Evolutionary conservation across 441 rosid genomes (phyloP).

Genomic region (Biscutella laevigata): DNA sequence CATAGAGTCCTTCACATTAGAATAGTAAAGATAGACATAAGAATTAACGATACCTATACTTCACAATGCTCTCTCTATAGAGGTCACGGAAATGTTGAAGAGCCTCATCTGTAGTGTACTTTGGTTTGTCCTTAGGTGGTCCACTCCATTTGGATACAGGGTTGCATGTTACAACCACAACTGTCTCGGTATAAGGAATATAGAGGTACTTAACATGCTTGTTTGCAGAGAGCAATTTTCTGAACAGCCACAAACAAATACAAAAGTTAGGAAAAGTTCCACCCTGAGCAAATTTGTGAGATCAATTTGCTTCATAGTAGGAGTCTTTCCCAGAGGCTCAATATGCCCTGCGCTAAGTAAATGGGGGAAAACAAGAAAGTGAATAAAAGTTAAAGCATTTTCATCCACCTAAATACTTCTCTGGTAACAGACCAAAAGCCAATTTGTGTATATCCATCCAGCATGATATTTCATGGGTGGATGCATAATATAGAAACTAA

Average conservation of each 20-base stretch:
- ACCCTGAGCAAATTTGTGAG: background rate
- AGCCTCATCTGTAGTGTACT: slow-evolving; percentile 65
- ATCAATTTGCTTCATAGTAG: background rate
- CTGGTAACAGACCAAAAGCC: background rate
- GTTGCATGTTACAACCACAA: slow-evolving; percentile 86
- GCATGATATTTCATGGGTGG: background rate
- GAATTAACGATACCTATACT: slow-evolving; percentile 50
- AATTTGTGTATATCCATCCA: background rate
- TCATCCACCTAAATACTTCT: slow-evolving; percentile 8
- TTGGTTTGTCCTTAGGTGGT: slow-evolving; percentile 69
- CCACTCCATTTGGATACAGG: slow-evolving; percentile 86
- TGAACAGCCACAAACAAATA: slow-evolving; percentile 29
- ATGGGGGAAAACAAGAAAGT: background rate
- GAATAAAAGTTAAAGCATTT: background rate
- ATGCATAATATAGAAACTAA: slow-evolving; percentile 7
- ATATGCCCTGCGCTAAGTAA: background rate
- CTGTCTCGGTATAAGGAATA: slow-evolving; percentile 72
- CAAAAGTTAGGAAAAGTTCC: slow-evolving; percentile 4
- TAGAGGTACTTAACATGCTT: slow-evolving; percentile 88
- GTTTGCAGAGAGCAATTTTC: slow-evolving; percentile 73
- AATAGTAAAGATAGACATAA: background rate
- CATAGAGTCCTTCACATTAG: background rate
- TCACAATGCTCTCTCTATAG: slow-evolving; percentile 51
- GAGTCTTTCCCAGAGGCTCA: background rate
- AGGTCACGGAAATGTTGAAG: slow-evolving; percentile 63